phyloP scores from a whole-genome alignment of 2,329 filamentous ascomycete genomes.

The Sphaerostilbella broomeana region DNA sequence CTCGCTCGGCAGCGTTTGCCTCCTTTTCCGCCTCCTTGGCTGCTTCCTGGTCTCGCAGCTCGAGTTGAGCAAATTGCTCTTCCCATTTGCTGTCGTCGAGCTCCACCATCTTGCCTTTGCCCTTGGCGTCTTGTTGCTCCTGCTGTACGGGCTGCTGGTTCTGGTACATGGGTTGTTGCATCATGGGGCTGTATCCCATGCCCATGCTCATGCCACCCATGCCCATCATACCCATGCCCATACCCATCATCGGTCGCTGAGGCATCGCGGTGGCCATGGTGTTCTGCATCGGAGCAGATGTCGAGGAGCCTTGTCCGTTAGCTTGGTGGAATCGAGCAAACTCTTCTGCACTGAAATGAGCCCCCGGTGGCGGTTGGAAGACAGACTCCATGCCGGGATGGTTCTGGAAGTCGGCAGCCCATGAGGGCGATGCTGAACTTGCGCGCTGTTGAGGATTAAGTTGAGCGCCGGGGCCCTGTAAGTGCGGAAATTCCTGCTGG shows the following conservation, averaged over 20 bases:
- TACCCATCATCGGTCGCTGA: slow-evolving; percentile 56
- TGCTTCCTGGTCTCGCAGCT: slow-evolving; percentile 51
- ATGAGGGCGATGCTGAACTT: slow-evolving; percentile 47
- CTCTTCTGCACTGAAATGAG: slow-evolving; percentile 72
- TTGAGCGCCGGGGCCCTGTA: slow-evolving; percentile 43
- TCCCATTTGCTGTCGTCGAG: slow-evolving; percentile 94
- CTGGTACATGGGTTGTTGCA: slow-evolving; percentile 39
- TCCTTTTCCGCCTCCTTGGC: slow-evolving; percentile 53
- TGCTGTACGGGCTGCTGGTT: slow-evolving; percentile 42
- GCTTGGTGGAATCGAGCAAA: slow-evolving; percentile 82
- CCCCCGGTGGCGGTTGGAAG: slow-evolving; percentile 51
- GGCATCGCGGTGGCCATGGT: slow-evolving; percentile 40
- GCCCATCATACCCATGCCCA: slow-evolving; percentile 49
- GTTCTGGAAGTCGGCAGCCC: slow-evolving; percentile 47
- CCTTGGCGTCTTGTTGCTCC: slow-evolving; percentile 53
- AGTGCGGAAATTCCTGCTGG: slow-evolving; percentile 45
- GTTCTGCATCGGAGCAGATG: slow-evolving; percentile 54
- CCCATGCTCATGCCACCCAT: slow-evolving; percentile 44
- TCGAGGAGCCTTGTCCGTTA: slow-evolving; percentile 47
- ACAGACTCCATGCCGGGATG: slow-evolving; percentile 67
- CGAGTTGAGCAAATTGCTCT: slow-evolving; percentile 87
- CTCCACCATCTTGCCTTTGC: slow-evolving; percentile 90
- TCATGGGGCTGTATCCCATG: slow-evolving; percentile 49
- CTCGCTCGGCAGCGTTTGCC: slow-evolving; percentile 66
- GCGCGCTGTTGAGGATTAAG: slow-evolving; percentile 46